Base-by-base conservation (phyloP, 495 filamentous ascomycete species). In the Neurospora sublineolata region DNA sequence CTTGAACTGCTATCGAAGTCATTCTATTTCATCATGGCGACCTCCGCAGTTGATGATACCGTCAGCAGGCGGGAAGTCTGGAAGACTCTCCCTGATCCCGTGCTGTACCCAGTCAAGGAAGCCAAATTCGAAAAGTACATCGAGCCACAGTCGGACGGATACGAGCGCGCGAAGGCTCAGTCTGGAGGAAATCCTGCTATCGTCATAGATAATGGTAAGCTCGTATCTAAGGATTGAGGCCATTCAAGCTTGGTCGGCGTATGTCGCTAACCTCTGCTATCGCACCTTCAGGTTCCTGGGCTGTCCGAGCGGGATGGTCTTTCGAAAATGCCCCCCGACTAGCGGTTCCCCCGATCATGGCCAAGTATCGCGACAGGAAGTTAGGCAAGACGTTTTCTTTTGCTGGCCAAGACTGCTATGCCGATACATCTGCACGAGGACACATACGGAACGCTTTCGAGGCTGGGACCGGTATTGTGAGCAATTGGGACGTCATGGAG, bases 401-500 rank as follows among this genome's bases (percentile, higher is more conserved):
- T 78, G 89, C 94, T 46, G 95, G 95, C 67, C 89, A 90, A 71
- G 94, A 99, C 83, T 91, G 95, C 73, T 97, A 94, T 79, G 87
- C 93, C 60, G 95, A 99, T 81, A 94, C 94, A 30, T 97, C 94
- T 1, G 93, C 96, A 12, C 86, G 93, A 23, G 93, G 94, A 9
- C 94, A 98, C 78, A 89, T 96, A 40, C 89, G 93, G 74, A 92
- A 93, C 81, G 90, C 93, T 0, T 99, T 98, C 76, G 96, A 99
- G 76, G 88, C 91, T 5, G 93, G 92, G 27, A 92, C 88, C 58
- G 94, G 93, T 71, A 91, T 99, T 37, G 89, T 98, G 60, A 93
- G 91, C 77, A 99, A 97, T 79, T 99, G 96, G 92, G 95, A 99
- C 79, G 93, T 93, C 18, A 91, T 97, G 88, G 95, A 99, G 79